Evolutionary conservation across 345 rosid genomes (phyloP).

Genomic region (Hypericum perforatum): DNA sequence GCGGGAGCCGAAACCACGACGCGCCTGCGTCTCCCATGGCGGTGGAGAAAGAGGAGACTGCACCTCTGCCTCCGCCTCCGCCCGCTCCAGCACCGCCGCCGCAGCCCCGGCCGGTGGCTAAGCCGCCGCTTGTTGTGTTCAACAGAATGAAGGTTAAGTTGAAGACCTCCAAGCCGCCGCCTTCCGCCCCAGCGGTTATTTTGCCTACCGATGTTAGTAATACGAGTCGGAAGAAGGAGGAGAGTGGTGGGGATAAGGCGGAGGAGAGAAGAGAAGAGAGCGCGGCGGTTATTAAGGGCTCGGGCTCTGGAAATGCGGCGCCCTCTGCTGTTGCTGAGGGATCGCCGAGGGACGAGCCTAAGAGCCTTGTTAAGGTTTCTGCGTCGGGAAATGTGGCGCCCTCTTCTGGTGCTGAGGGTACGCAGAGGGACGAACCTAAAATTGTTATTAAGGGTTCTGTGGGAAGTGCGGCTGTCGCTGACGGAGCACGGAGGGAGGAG

Average conservation of each 20-base stretch:
- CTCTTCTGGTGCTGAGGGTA: conserved; percentile 19
- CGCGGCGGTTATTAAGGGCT: no score
- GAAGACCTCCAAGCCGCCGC: conserved; percentile 52
- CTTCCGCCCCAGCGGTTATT: conserved; percentile 35
- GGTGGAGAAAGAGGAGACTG: no score
- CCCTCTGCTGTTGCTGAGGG: no score
- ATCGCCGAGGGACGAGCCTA: conserved; percentile 68
- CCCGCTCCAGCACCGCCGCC: conserved; percentile 39
- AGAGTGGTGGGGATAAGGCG: conserved; percentile 21
- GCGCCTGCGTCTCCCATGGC: no score
- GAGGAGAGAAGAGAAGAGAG: no score
- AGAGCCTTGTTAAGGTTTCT: conserved; percentile 33
- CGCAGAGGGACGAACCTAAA: conserved; percentile 34
- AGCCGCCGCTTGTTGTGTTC: conserved; percentile 33
- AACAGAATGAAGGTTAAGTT: conserved; percentile 73
- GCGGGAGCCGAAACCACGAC: no score
- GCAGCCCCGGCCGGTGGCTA: conserved; percentile 41
- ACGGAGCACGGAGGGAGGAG: not conserved
- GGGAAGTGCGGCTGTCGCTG: conserved; percentile 22
- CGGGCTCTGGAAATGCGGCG: no score
- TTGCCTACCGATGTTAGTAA: conserved; percentile 39
- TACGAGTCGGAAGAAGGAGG: conserved; percentile 38
- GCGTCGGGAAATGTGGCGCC: conserved; percentile 25
- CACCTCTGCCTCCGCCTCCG: no score
- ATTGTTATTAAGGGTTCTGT: no score